Evolutionary conservation across 2,329 filamentous ascomycete genomes (phyloP).

Genomic region (Penicillium sp.): DNA sequence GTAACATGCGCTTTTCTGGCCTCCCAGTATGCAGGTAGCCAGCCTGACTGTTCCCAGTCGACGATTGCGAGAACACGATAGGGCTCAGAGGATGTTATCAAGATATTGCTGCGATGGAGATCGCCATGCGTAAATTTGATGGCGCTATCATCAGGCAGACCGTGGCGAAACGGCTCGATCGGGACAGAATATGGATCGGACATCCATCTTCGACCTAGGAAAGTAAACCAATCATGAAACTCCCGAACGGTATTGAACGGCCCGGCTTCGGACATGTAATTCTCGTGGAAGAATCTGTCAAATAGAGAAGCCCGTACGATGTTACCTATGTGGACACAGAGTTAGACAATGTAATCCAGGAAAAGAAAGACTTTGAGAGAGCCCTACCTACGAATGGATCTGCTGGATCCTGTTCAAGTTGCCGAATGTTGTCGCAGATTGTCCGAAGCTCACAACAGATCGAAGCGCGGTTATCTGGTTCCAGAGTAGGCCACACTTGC

Average conservation of each 20-base stretch:
- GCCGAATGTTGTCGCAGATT: background rate
- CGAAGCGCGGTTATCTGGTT: background rate
- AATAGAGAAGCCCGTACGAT: background rate
- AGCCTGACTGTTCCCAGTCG: too few relatives aligned
- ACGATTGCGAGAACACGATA: too few relatives aligned
- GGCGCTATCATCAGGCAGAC: conserved; percentile 27
- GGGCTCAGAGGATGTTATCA: conserved; percentile 14
- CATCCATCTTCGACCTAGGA: conserved; percentile 20
- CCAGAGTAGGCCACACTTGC: background rate
- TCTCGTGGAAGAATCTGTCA: conserved; percentile 15
- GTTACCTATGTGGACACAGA: background rate
- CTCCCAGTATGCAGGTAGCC: too few relatives aligned
- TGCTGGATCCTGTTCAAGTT: background rate
- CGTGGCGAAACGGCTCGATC: conserved; percentile 26
- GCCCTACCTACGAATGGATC: background rate
- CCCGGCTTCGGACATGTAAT: conserved; percentile 22
- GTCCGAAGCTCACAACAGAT: background rate
- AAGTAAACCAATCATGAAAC: conserved; percentile 33
- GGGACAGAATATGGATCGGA: conserved; percentile 23
- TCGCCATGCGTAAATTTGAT: conserved; percentile 36
- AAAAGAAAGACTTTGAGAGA: background rate
- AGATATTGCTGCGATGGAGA: too few relatives aligned
- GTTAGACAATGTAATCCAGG: background rate
- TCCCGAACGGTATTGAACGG: conserved; percentile 28
- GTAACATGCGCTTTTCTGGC: too few relatives aligned